phyloP scores from a whole-genome alignment of 441 rosid species.

The Erodium moschatum region DNA sequence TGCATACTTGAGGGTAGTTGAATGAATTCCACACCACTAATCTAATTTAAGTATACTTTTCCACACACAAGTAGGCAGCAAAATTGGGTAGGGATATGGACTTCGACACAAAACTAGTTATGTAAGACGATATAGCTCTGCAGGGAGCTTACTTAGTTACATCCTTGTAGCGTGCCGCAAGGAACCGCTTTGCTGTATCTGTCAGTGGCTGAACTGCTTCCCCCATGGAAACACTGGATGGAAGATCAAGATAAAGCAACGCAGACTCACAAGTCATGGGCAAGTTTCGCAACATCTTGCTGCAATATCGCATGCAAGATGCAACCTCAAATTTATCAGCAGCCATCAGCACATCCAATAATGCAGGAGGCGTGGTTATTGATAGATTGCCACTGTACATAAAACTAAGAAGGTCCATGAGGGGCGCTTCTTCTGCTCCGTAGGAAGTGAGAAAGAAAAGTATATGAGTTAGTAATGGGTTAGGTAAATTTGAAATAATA shows the following conservation, averaged over 20 bases:
- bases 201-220: slow-evolving; percentile 77
- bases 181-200: slow-evolving; percentile 59
- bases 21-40: no score
- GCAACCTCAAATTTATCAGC: slow-evolving; percentile 85
- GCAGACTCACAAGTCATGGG: slow-evolving; percentile 71
- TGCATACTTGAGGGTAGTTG: no score
- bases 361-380: slow-evolving; percentile 40
- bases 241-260: slow-evolving; percentile 64
- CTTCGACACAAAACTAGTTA: neutral
- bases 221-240: slow-evolving; percentile 52
- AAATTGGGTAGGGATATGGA: neutral
- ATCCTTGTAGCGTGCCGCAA: slow-evolving; percentile 54
- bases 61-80: neutral
- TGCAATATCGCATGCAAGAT: slow-evolving; percentile 76
- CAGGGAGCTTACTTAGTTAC: slow-evolving; percentile 42
- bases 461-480: neutral
- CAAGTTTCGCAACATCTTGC: slow-evolving; percentile 44
- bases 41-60: neutral
- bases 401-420: slow-evolving; percentile 73
- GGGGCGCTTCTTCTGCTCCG: slow-evolving; percentile 68
- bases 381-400: slow-evolving; percentile 61
- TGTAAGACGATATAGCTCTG: neutral
- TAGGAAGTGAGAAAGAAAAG: slow-evolving; percentile 5
- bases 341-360: slow-evolving; percentile 70
- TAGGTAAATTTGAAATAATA: neutral